Percentiles rank a stretch among this genome's conserved stretches.
Evolutionary conservation across 139 green algal species (phyloP).

Genomic region (Picochlorum sp.): DNA sequence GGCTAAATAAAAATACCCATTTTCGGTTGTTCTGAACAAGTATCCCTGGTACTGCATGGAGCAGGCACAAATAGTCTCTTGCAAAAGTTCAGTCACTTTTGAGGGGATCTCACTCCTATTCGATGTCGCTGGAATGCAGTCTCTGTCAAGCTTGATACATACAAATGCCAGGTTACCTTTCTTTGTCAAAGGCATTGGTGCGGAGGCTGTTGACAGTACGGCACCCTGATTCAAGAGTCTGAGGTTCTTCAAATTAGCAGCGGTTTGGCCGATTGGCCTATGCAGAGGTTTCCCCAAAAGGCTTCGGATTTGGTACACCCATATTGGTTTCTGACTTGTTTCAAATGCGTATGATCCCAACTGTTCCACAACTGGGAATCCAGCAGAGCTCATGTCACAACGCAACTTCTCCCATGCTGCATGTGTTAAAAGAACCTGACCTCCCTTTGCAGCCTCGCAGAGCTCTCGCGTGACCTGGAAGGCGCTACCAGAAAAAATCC

Average conservation of each 20-base stretch:
- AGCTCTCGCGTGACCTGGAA: constrained; percentile 55
- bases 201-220: constrained; percentile 36
- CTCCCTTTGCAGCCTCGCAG: constrained; percentile 52
- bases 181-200: constrained; percentile 17
- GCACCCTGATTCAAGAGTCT: constrained; percentile 25
- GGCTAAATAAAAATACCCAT: constrained; percentile 37
- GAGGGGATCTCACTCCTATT: neutral
- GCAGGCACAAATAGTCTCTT: constrained; percentile 50
- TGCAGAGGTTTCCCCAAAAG: constrained; percentile 46
- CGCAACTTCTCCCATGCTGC: constrained; percentile 54
- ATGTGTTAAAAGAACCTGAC: constrained; percentile 60
- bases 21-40: constrained; percentile 41
- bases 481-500: constrained; percentile 61
- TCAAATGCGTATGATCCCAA: constrained; percentile 55
- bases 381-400: constrained; percentile 46
- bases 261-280: constrained; percentile 25
- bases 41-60: constrained; percentile 68
- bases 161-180: constrained; percentile 39
- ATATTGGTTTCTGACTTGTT: constrained; percentile 33
- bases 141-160: constrained; percentile 15
- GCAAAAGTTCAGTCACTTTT: constrained; percentile 20
- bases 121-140: constrained; percentile 7
- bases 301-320: constrained; percentile 55
- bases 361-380: constrained; percentile 68
- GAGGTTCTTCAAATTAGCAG: neutral